These are phyloP conservation scores for Penicillium mononematosum DNA, from an alignment of 495 filamentous ascomycete genomes.

Conservation along the genomic window DNA sequence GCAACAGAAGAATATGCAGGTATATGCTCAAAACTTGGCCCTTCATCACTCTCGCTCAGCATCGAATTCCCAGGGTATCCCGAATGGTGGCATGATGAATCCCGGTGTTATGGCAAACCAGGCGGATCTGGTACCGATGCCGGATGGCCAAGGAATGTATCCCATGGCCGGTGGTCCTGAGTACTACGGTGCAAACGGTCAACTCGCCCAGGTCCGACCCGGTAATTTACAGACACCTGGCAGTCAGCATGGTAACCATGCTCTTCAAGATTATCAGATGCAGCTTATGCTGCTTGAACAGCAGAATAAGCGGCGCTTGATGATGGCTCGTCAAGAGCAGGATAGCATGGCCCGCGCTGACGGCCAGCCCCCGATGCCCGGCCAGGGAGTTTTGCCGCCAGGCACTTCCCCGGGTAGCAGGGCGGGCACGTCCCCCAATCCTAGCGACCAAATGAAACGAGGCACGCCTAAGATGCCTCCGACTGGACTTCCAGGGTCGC, in stretches of 20 bases:
- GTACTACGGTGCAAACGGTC: slow-evolving; percentile 64
- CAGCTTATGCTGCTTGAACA: slow-evolving; percentile 98
- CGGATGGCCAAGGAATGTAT: slow-evolving; percentile 60
- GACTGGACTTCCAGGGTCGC: slow-evolving; percentile 71
- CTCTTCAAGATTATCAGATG: slow-evolving; percentile 98
- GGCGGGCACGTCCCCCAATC: slow-evolving; percentile 83
- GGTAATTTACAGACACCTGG: slow-evolving; percentile 53
- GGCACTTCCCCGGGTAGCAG: slow-evolving; percentile 81
- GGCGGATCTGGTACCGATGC: slow-evolving; percentile 77
- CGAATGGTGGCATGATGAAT: slow-evolving; percentile 59
- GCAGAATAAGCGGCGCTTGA: slow-evolving; percentile 94
- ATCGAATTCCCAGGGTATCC: slow-evolving; percentile 68
- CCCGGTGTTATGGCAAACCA: slow-evolving; percentile 61
- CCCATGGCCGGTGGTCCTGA: slow-evolving; percentile 45
- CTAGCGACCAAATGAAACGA: slow-evolving; percentile 83
- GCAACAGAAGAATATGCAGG: slow-evolving; percentile 78
- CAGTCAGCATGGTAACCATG: slow-evolving; percentile 74
- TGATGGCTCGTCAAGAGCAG: slow-evolving; percentile 97
- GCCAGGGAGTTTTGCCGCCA: slow-evolving; percentile 53
- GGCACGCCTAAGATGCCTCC: slow-evolving; percentile 85
- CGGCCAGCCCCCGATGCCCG: slow-evolving; percentile 58
- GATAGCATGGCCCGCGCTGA: slow-evolving; percentile 68
- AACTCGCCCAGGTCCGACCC: slow-evolving; percentile 56
- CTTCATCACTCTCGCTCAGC: slow-evolving; percentile 67
- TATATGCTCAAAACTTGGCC: slow-evolving; percentile 80